Conservation (phyloP, 495 filamentous ascomycete species). For the Trichoderma parareesei region DNA sequence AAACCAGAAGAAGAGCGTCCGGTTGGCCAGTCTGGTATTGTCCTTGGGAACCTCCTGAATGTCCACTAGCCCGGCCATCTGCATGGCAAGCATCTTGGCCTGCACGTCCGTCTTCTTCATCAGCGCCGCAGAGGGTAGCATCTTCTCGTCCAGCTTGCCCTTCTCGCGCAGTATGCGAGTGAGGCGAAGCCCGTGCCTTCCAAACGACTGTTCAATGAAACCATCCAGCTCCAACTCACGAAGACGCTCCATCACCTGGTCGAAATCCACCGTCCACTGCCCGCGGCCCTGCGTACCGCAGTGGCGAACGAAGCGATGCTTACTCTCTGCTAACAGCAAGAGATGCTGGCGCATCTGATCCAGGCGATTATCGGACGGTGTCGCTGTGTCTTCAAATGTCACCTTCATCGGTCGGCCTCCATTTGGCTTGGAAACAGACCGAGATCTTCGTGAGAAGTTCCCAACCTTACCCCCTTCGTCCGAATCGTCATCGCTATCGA, state of each 20-base stretch:
- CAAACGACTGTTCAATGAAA: slow-evolving; percentile 66
- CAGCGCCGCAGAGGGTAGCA: slow-evolving; percentile 62
- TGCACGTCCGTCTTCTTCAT: slow-evolving; percentile 75
- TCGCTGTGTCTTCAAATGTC: slow-evolving; percentile 23
- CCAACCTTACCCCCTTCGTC: slow-evolving; percentile 27
- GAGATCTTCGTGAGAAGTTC: slow-evolving; percentile 17
- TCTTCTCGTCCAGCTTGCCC: slow-evolving; percentile 88
- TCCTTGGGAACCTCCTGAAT: slow-evolving; percentile 90
- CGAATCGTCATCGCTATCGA: slow-evolving; percentile 21
- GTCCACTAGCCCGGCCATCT: slow-evolving; percentile 73
- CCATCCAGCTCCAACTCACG: slow-evolving; percentile 69
- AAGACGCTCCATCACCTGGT: slow-evolving; percentile 55
- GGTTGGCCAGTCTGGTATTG: slow-evolving; percentile 60
- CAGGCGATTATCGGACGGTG: slow-evolving; percentile 42
- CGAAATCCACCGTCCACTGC: slow-evolving; percentile 75
- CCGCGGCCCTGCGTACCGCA: slow-evolving; percentile 47
- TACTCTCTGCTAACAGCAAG: slow-evolving; percentile 62
- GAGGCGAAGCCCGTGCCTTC: slow-evolving; percentile 65
- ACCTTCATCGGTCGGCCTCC: slow-evolving; percentile 22
- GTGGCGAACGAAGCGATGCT: slow-evolving; percentile 57
- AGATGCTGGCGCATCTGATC: slow-evolving; percentile 62
- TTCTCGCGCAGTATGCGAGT: slow-evolving; percentile 73
- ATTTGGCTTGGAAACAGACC: slow-evolving; percentile 25
- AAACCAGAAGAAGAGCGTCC: slow-evolving; percentile 84
- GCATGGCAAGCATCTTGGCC: slow-evolving; percentile 69